These are phyloP conservation scores for Ammopiptanthus mongolicus DNA, from an alignment of 306 rosid species.

Conservation along the genomic window DNA sequence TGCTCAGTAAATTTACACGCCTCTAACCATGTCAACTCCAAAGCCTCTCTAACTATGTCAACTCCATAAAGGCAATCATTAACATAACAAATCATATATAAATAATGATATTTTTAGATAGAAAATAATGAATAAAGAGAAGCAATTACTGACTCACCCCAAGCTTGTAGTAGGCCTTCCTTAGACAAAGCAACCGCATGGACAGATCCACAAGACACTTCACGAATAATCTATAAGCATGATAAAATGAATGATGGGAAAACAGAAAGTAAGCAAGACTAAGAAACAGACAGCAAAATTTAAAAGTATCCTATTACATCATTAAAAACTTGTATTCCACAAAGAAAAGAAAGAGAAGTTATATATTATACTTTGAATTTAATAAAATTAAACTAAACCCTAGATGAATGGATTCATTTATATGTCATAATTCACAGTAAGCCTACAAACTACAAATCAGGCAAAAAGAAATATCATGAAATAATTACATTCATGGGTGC, in stretches of 20 bases:
- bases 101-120: background rate
- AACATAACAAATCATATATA: background rate
- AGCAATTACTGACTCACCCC: conserved; percentile 59
- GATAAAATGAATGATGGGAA: background rate
- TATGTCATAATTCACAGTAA: background rate
- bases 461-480: background rate
- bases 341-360: background rate
- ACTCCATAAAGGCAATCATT: conserved; percentile 3
- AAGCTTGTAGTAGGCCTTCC: conserved; percentile 83
- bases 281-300: background rate
- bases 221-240: conserved; percentile 55
- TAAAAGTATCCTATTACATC: background rate
- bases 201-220: conserved; percentile 96
- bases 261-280: background rate
- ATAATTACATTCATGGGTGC: background rate
- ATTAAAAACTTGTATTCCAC: background rate
- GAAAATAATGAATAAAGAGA: conserved; percentile 10
- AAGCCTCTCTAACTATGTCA: background rate
- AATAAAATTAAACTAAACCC: background rate
- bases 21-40: background rate
- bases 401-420: background rate
- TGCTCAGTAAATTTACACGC: conserved; percentile 1
- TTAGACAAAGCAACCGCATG: conserved; percentile 83
- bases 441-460: background rate
- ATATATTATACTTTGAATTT: background rate